Percentiles rank a stretch among this genome's conserved stretches.
phyloP scores from a whole-genome alignment of 2,329 filamentous ascomycete species.

The Fusarium annulatum region DNA sequence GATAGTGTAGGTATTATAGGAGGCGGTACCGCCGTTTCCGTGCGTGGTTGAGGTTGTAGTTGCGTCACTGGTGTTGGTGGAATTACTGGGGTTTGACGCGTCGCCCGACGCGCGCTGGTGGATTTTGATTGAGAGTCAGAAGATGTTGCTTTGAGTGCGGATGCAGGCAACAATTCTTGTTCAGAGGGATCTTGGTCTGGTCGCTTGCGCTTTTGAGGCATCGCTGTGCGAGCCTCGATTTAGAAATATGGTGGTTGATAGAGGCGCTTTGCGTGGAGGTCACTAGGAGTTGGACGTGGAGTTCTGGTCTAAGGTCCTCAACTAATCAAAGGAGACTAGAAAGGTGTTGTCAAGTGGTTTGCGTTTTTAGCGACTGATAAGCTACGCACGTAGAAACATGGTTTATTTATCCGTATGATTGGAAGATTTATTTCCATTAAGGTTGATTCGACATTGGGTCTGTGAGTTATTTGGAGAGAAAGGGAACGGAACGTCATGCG shows the following conservation, averaged over 20 bases:
- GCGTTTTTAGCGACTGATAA: neutral
- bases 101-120: conserved; percentile 51
- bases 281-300: neutral
- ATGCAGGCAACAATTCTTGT: neutral
- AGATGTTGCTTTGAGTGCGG: conserved; percentile 5
- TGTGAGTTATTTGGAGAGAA: neutral
- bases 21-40: conserved; percentile 31
- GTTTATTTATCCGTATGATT: neutral
- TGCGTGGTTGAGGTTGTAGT: conserved; percentile 30
- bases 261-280: neutral
- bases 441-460: neutral
- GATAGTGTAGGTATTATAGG: conserved; percentile 28
- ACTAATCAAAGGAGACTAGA: neutral
- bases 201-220: conserved; percentile 54
- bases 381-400: neutral
- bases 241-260: neutral
- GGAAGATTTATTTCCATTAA: neutral
- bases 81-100: conserved; percentile 53
- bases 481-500: neutral
- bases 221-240: conserved; percentile 39
- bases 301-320: neutral
- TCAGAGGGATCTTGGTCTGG: conserved; percentile 44
- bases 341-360: neutral
- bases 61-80: conserved; percentile 44
- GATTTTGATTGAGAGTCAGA: conserved; percentile 31